Conservation (phyloP, 164 flowering plant species). For the Amborella trichopoda region DNA sequence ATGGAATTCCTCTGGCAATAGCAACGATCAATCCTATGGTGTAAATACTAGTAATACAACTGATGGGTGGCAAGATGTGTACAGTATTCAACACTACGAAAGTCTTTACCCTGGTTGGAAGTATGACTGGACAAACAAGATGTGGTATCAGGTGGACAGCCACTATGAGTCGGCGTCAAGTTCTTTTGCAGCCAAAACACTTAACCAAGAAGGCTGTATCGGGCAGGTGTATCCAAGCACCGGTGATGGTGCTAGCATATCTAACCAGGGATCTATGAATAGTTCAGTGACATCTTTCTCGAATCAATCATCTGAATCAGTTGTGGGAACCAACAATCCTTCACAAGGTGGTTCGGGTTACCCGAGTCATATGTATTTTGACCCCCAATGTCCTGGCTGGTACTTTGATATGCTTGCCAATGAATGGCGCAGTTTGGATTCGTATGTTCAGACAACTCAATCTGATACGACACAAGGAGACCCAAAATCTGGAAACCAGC, state of each 20-base stretch:
- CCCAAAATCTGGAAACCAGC: too few species aligned
- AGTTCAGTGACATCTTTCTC: constrained; percentile 22
- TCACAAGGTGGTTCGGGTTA: constrained; percentile 37
- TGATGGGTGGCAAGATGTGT: constrained; percentile 27
- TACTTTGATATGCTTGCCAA: constrained; percentile 52
- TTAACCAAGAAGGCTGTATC: constrained; percentile 15
- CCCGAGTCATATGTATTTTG: constrained; percentile 69
- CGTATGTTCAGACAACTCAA: too few species aligned
- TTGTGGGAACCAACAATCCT: constrained; percentile 25
- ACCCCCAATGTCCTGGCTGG: constrained; percentile 79
- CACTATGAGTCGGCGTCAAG: constrained; percentile 12
- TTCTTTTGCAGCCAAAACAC: not conserved
- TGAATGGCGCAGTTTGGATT: constrained; percentile 49
- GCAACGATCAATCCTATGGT: too few species aligned
- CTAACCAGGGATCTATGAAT: constrained; percentile 25
- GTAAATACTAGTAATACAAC: too few species aligned
- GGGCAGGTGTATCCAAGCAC: constrained; percentile 5
- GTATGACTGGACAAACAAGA: constrained; percentile 45
- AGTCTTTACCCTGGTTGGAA: constrained; percentile 71
- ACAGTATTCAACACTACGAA: constrained; percentile 46
- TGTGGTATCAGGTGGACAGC: constrained; percentile 60
- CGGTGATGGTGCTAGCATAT: constrained; percentile 9
- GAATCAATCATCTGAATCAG: constrained; percentile 38
- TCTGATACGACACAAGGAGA: too few species aligned
- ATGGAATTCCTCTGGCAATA: too few species aligned